Evolutionary conservation across 805 yeast genomes (phyloP).

Genomic region (Geotrichum ghanense): DNA sequence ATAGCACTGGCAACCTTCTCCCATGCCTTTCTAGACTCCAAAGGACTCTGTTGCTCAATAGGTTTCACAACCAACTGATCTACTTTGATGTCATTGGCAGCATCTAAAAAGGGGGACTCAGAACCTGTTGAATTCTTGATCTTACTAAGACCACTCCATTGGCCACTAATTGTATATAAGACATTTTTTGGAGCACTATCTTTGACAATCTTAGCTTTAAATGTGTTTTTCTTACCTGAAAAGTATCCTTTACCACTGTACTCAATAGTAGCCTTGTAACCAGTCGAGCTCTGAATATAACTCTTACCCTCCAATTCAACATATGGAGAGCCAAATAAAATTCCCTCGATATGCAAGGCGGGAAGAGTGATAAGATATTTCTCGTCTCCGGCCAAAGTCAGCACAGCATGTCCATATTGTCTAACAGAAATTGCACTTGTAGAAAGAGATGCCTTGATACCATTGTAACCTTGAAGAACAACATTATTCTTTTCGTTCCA

Average conservation of each 20-base stretch:
- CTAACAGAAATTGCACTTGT: constrained; percentile 69
- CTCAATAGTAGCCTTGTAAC: constrained; percentile 62
- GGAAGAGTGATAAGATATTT: constrained; percentile 80
- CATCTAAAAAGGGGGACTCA: constrained; percentile 23
- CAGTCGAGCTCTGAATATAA: constrained; percentile 72
- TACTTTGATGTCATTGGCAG: constrained; percentile 29
- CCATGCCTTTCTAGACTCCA: constrained; percentile 91
- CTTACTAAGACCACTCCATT: constrained; percentile 76
- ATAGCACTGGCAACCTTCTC: constrained; percentile 79
- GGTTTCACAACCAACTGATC: constrained; percentile 67
- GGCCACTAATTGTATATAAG: constrained; percentile 73
- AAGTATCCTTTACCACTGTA: constrained; percentile 91
- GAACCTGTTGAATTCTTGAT: constrained; percentile 45
- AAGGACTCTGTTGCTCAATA: constrained; percentile 60
- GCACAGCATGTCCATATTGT: constrained; percentile 84
- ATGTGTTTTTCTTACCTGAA: constrained; percentile 86
- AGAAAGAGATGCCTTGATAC: constrained; percentile 73
- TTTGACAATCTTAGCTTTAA: constrained; percentile 71
- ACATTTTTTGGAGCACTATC: constrained; percentile 48
- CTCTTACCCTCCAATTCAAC: constrained; percentile 88
- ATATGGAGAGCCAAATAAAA: constrained; percentile 81
- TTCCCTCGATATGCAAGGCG: constrained; percentile 89
- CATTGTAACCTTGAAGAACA: constrained; percentile 77
- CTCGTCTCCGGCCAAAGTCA: constrained; percentile 37
- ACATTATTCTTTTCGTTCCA: constrained; percentile 61